phyloP scores from a whole-genome alignment of 768 basidiomycete genomes.

The Xanthoconium purpureum region DNA sequence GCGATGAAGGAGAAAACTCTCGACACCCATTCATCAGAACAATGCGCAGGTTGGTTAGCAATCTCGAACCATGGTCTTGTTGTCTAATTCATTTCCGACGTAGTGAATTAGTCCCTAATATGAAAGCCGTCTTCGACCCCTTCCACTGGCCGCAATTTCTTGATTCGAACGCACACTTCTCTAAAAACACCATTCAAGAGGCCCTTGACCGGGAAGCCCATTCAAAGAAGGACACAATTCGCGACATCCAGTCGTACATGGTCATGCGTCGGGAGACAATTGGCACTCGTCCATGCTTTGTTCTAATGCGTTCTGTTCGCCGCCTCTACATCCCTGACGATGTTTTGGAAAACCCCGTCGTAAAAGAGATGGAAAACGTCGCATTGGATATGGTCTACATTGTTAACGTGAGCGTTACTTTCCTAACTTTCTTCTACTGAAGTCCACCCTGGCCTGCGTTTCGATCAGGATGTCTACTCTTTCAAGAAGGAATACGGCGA shows the following conservation, averaged over 20 bases:
- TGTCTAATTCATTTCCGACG: not conserved
- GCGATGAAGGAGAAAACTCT: slow-evolving; percentile 13
- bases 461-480: slow-evolving; percentile 26
- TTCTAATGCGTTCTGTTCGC: slow-evolving; percentile 29
- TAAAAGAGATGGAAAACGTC: slow-evolving; percentile 28
- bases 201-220: slow-evolving; percentile 27
- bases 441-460: not conserved
- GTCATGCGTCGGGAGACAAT: slow-evolving; percentile 29
- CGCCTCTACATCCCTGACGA: slow-evolving; percentile 23
- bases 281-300: slow-evolving; percentile 28
- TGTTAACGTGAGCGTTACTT: slow-evolving; percentile 17
- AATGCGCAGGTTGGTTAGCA: slow-evolving; percentile 23
- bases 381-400: slow-evolving; percentile 28
- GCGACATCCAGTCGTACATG: slow-evolving; percentile 27
- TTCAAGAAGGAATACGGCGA: slow-evolving; percentile 30
- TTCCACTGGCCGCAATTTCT: slow-evolving; percentile 31
- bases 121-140: slow-evolving; percentile 22
- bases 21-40: slow-evolving; percentile 24
- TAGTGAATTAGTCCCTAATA: slow-evolving; percentile 25
- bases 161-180: slow-evolving; percentile 16
- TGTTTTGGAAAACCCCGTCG: slow-evolving; percentile 19
- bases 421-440: not conserved
- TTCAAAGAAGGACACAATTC: slow-evolving; percentile 6
- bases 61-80: not conserved
- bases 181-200: slow-evolving; percentile 24